These are phyloP conservation scores for Abrus precatorius DNA, from an alignment of 306 rosid genomes.

Conservation along the genomic window DNA sequence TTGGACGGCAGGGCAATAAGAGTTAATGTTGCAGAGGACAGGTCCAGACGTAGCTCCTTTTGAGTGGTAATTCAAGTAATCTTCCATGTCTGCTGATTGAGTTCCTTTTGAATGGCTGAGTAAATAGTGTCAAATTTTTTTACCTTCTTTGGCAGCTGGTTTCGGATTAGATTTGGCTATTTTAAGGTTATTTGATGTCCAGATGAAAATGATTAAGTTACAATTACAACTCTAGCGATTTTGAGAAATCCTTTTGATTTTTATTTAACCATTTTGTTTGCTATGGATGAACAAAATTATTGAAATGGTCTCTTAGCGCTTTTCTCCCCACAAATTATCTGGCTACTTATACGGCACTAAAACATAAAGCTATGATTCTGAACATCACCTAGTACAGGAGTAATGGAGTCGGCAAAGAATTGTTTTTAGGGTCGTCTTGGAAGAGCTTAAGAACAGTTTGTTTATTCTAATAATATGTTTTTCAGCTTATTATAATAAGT, in stretches of 20 bases:
- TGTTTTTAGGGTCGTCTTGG: too few relatives aligned
- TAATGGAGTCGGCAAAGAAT: not conserved
- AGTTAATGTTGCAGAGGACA: slow-evolving; percentile 92
- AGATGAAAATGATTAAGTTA: slow-evolving; percentile 32
- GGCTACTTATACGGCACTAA: not conserved
- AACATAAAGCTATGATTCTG: not conserved
- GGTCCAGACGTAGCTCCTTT: slow-evolving; percentile 71
- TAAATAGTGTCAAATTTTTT: slow-evolving; percentile 43
- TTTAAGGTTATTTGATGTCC: slow-evolving; percentile 29
- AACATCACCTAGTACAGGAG: not conserved
- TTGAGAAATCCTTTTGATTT: slow-evolving; percentile 5
- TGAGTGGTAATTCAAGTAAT: slow-evolving; percentile 56
- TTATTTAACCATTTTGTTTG: not conserved
- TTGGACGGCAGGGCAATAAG: slow-evolving; percentile 85
- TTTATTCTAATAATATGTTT: too few relatives aligned
- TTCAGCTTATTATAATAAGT: too few relatives aligned
- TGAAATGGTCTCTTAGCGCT: not conserved
- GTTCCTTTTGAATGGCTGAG: slow-evolving; percentile 43
- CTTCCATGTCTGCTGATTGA: slow-evolving; percentile 26
- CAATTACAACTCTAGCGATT: slow-evolving; percentile 27
- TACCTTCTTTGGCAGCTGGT: slow-evolving; percentile 46
- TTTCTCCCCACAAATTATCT: too few relatives aligned
- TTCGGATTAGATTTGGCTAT: slow-evolving; percentile 48
- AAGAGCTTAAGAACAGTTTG: too few relatives aligned
- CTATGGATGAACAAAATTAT: slow-evolving; percentile 1